Evolutionary conservation across 805 yeast species (phyloP), one percentile per base, ranked within the genome.

Genomic region (Middelhovenomyces tepae): DNA sequence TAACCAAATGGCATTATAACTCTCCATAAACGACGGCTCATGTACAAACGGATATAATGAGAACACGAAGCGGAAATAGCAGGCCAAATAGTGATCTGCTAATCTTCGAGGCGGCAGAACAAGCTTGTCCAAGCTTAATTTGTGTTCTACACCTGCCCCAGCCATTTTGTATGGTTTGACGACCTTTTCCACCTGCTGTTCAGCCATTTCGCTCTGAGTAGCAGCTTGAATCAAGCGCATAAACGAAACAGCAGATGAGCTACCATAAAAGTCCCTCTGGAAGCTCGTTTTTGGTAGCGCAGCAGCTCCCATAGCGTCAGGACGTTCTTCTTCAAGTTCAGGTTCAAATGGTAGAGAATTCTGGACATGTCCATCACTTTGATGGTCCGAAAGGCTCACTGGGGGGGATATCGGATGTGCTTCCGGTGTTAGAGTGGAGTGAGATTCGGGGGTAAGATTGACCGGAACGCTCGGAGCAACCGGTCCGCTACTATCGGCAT

Each of bases 21-120:
- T 37, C 3, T 32, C 32, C 45, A 49, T 45, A 23, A 48, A 48
- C 15, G 48, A 43, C 4, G 53, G 51, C 29, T 34, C 34, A 26
- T 50, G 54, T 17, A 50, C 40, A 35, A 50, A 47, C 3, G 55
- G 55, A 22, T 46, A 48, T 16, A 48, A 36, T 7, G 48, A 36
- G 27, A 48, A 48, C n/a, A 50, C 46, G 33, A 34, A 46, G 14
- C 38, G 43, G 29, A 50, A 46, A 29, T 50, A 50, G 17, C 38
- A 39, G n/a, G 32, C 37, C 16, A 50, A 42, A 32, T 46, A 47
- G 7, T 32, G 32, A 31, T 50, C 55, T 7, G 55, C 55, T 5
- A 46, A 23, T 6, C 35, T 31, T 29, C 47, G 35, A 17, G 51
- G 50, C 3, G 55, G 55, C 18, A 44, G 33, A 3, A 36, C 27